phyloP scores from a whole-genome alignment of 2,329 filamentous ascomycete genomes.

The Dactylellina cionopaga region DNA sequence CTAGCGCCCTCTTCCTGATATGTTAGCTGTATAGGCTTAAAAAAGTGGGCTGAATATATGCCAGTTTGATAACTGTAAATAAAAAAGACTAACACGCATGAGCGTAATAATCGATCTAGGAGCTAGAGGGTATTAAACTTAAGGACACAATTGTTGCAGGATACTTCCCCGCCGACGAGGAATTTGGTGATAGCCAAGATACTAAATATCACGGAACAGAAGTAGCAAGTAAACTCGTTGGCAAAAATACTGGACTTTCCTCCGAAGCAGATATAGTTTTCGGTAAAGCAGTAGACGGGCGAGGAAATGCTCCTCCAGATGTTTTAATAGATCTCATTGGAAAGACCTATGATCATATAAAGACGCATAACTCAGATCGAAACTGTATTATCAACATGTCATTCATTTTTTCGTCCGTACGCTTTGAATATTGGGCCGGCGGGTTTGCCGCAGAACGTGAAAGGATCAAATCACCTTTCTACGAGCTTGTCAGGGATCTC shows the following conservation, averaged over 20 bases:
- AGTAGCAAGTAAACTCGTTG: conserved; percentile 3
- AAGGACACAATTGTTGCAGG: conserved; percentile 10
- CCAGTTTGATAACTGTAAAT: no score
- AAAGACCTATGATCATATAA: conserved; percentile 16
- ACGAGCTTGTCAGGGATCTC: neutral
- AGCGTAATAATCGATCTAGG: neutral
- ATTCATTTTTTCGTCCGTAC: neutral
- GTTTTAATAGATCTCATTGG: neutral
- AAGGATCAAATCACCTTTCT: neutral
- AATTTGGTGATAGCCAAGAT: neutral
- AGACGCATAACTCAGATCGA: neutral
- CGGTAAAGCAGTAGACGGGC: neutral
- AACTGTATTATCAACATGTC: conserved; percentile 4
- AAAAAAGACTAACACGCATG: neutral
- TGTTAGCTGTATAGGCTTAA: neutral
- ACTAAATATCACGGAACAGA: conserved; percentile 10
- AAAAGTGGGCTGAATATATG: neutral
- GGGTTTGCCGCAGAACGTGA: neutral
- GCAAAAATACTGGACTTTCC: neutral
- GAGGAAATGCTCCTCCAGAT: neutral
- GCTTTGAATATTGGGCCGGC: no score
- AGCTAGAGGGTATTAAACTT: neutral
- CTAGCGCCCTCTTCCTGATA: neutral
- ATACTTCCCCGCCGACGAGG: conserved; percentile 2
- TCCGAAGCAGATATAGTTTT: conserved; percentile 16